Conservation (phyloP, 2,329 filamentous ascomycete species). For the Trichoderma polysporum region DNA sequence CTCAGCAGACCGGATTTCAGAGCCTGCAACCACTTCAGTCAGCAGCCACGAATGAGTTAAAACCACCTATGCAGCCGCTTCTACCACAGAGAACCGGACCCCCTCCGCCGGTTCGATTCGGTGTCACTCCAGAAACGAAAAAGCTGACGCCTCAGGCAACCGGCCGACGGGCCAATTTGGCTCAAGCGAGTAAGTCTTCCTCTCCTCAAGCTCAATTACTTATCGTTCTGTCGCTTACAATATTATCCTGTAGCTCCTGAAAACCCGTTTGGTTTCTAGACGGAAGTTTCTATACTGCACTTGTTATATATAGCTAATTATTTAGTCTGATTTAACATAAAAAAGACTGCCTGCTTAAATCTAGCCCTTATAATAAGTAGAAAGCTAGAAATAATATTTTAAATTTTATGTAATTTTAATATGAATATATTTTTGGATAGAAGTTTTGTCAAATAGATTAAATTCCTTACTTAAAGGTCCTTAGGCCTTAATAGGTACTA, state of each 20-base stretch:
- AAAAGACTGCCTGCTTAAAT: conserved; percentile 12
- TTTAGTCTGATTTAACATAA: conserved; percentile 12
- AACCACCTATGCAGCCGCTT: conserved; percentile 44
- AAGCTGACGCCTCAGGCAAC: conserved; percentile 84
- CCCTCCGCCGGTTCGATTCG: conserved; percentile 84
- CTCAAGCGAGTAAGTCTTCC: conserved; percentile 85
- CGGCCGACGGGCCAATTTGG: conserved; percentile 83
- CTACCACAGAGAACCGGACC: conserved; percentile 59
- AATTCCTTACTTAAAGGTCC: background rate
- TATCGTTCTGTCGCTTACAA: background rate
- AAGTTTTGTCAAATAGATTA: background rate
- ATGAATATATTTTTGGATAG: background rate
- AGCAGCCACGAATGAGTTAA: conserved; percentile 53
- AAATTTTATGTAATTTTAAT: conserved; percentile 18
- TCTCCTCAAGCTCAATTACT: background rate
- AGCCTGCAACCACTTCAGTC: conserved; percentile 46
- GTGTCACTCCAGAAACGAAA: conserved; percentile 69
- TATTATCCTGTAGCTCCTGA: conserved; percentile 43
- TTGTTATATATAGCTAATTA: conserved; percentile 14
- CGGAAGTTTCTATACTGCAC: background rate
- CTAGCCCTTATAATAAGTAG: conserved; percentile 12
- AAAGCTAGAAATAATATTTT: conserved; percentile 11
- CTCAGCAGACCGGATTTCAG: conserved; percentile 56
- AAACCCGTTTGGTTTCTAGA: conserved; percentile 54
- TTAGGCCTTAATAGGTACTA: too few relatives aligned